phyloP scores from a whole-genome alignment of 805 yeast species.

The Candida caryicola region DNA sequence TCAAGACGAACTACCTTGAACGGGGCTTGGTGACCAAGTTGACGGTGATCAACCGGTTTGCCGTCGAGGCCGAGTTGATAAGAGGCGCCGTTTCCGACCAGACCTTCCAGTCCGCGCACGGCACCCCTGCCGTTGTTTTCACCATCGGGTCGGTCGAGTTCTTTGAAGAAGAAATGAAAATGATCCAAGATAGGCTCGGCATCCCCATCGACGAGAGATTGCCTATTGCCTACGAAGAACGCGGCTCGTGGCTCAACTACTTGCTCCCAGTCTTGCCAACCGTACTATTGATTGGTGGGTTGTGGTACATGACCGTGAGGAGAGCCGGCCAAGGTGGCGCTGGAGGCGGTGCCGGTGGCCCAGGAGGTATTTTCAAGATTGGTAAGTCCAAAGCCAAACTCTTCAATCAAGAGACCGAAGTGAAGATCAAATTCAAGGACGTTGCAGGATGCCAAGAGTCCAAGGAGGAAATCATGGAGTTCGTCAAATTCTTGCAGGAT shows the following conservation, averaged over 20 bases:
- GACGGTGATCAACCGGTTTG: slow-evolving; percentile 66
- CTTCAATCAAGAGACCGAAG: slow-evolving; percentile 80
- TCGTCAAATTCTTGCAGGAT: slow-evolving; percentile 82
- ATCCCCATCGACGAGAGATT: slow-evolving; percentile 69
- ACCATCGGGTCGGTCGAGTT: slow-evolving; percentile 85
- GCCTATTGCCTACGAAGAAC: slow-evolving; percentile 73
- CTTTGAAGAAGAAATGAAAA: slow-evolving; percentile 79
- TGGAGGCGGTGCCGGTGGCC: slow-evolving; percentile 28
- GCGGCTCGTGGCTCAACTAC: slow-evolving; percentile 61
- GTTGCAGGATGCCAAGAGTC: slow-evolving; percentile 97
- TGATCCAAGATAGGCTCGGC: slow-evolving; percentile 64
- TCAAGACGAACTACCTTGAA: slow-evolving; percentile 73
- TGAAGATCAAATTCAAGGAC: slow-evolving; percentile 78
- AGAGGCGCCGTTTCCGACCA: slow-evolving; percentile 42
- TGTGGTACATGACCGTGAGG: slow-evolving; percentile 59
- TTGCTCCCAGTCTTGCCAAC: slow-evolving; percentile 79
- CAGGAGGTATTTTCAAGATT: slow-evolving; percentile 70
- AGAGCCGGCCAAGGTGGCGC: slow-evolving; percentile 48
- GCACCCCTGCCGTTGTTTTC: slow-evolving; percentile 56
- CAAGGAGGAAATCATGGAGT: slow-evolving; percentile 92
- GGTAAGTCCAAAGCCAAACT: slow-evolving; percentile 78
- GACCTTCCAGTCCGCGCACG: slow-evolving; percentile 36
- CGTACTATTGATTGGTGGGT: slow-evolving; percentile 72
- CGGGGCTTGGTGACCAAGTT: slow-evolving; percentile 74
- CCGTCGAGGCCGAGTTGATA: slow-evolving; percentile 68